Percentiles rank a stretch among this genome's conserved stretches.
phyloP scores from a whole-genome alignment of 257 asterid genomes.

The Ocimum tenuiflorum region DNA sequence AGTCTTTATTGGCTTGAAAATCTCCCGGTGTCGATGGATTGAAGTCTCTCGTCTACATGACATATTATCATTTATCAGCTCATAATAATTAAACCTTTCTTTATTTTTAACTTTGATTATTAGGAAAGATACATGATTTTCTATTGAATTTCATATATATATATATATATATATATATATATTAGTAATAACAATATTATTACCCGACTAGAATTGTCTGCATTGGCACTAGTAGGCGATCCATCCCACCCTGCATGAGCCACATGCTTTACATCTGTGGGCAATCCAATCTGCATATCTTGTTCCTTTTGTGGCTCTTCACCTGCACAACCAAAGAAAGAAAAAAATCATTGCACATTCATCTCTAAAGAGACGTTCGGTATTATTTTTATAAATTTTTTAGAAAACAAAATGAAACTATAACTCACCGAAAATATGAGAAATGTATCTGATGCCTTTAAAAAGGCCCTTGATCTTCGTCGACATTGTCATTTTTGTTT shows the following conservation, averaged over 20 bases:
- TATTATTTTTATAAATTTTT: no score
- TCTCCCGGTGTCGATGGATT: constrained; percentile 29
- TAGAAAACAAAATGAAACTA: neutral
- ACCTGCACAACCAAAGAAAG: constrained; percentile 28
- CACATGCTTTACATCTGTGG: constrained; percentile 94
- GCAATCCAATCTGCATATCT: constrained; percentile 70
- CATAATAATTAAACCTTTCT: neutral
- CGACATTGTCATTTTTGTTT: constrained; percentile 27
- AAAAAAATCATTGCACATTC: no score
- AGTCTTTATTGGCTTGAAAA: constrained; percentile 54
- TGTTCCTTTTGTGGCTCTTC: constrained; percentile 47
- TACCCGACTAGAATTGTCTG: constrained; percentile 66
- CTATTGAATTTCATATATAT: no score
- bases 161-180: neutral
- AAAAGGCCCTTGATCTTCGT: constrained; percentile 77
- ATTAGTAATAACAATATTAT: neutral
- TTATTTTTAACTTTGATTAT: neutral
- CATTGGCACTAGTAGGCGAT: constrained; percentile 28
- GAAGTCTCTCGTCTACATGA: constrained; percentile 61
- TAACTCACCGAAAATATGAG: constrained; percentile 73
- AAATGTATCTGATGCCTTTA: constrained; percentile 75
- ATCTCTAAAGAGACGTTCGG: no score
- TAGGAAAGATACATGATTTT: neutral
- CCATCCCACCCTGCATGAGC: constrained; percentile 94
- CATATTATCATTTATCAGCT: neutral